Conservation (phyloP, 116 monocot genomes). For the Trichopus zeylanicus region DNA sequence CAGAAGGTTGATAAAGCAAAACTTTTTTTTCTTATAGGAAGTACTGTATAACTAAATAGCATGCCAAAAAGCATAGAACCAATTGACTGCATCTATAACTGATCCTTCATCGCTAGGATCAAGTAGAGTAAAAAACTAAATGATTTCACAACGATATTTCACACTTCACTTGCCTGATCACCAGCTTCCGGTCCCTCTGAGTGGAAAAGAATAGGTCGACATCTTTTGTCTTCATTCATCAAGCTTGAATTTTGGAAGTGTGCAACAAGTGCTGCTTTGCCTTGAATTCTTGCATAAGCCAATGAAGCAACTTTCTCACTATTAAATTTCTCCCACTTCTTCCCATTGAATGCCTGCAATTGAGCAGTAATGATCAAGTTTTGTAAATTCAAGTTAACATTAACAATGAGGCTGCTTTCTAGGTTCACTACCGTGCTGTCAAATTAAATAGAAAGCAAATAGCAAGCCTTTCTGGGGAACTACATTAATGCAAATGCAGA, state of each 20-base stretch:
- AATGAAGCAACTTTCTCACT: conserved; percentile 99
- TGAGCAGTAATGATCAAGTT: no score
- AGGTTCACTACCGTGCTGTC: no score
- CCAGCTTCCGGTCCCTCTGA: conserved; percentile 54
- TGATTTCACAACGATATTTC: background rate
- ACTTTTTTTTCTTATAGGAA: no score
- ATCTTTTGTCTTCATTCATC: conserved; percentile 98
- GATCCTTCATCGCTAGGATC: background rate
- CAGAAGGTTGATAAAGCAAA: no score
- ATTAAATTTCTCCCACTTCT: conserved; percentile 99
- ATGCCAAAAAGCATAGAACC: no score
- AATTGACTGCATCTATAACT: background rate
- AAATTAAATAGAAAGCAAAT: no score
- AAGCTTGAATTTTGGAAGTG: conserved; percentile 99
- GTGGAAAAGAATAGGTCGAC: conserved; percentile 87
- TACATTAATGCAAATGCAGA: no score
- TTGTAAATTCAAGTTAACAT: no score
- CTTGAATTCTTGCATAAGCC: conserved; percentile 97
- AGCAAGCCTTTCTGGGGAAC: no score
- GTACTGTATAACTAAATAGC: no score
- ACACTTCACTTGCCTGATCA: conserved; percentile 52
- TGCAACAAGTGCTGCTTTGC: conserved; percentile 61
- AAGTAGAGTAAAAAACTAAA: background rate
- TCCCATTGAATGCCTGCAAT: conserved; percentile 79
- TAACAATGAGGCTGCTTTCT: no score